Conservation (phyloP, 2,329 filamentous ascomycete species). For the Fusarium siculi region DNA sequence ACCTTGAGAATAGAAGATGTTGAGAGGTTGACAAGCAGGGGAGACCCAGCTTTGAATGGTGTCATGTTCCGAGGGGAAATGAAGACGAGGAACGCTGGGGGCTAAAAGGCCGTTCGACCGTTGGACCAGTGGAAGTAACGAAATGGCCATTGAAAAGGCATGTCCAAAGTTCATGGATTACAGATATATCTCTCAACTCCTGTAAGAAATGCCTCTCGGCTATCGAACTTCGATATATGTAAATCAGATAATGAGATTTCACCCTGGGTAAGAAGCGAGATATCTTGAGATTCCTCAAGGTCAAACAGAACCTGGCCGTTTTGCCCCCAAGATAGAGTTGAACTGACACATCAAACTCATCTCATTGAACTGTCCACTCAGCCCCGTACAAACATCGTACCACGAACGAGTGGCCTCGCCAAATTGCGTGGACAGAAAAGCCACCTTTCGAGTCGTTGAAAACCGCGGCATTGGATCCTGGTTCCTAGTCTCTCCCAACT, state of each 20-base stretch:
- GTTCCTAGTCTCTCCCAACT: conserved; percentile 22
- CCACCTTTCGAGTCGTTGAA: conserved; percentile 11
- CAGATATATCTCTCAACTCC: not conserved
- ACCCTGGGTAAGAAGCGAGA: not conserved
- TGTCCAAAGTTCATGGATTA: not conserved
- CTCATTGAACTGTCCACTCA: not conserved
- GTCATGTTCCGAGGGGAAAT: conserved; percentile 6
- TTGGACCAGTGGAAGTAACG: conserved; percentile 1
- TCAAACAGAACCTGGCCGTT: not conserved
- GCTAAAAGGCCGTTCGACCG: not conserved
- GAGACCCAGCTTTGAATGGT: conserved; percentile 33
- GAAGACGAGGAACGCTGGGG: not conserved
- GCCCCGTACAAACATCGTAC: conserved; percentile 3
- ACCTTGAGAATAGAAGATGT: not conserved
- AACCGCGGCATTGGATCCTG: conserved; percentile 26
- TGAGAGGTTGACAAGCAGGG: conserved; percentile 38
- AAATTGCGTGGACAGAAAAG: not conserved
- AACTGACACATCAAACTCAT: conserved; percentile 15
- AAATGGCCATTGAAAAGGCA: not conserved
- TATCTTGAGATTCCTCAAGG: not conserved
- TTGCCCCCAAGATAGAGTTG: conserved; percentile 27
- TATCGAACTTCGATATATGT: not conserved
- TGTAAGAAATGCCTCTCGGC: not conserved
- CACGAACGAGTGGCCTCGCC: not conserved
- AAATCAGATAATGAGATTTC: not conserved